Conservation (phyloP, 352 stramenopile species). For the Globisporangium echinulatum region DNA sequence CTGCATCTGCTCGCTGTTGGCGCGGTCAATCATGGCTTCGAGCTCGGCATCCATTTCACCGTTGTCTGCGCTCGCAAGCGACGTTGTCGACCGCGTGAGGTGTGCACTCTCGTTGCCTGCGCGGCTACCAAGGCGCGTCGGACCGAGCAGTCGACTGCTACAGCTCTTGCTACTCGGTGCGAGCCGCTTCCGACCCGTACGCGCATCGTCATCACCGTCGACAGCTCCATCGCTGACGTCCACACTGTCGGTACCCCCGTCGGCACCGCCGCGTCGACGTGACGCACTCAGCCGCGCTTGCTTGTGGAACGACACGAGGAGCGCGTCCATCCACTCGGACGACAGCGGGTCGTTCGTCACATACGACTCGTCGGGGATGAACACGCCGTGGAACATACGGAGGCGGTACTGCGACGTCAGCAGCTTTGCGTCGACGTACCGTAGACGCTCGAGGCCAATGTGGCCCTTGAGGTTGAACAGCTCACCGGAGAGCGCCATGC, state of each 20-base stretch:
- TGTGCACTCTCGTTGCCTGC: not conserved
- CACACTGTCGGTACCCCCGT: not conserved
- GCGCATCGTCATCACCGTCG: not conserved
- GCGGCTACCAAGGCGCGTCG: no score
- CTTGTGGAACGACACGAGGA: conserved; percentile 29
- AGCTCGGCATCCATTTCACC: conserved; percentile 70
- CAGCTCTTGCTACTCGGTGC: not conserved
- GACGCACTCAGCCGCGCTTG: conserved; percentile 10
- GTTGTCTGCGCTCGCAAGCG: conserved; percentile 28
- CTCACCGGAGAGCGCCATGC: conserved; percentile 71
- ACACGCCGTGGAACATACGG: conserved; percentile 61
- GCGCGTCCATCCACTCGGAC: conserved; percentile 80
- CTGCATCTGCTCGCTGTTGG: conserved; percentile 19
- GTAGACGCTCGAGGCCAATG: conserved; percentile 66
- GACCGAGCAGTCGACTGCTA: not conserved
- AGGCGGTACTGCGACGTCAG: conserved; percentile 57
- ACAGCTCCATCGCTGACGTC: no score
- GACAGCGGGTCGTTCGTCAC: conserved; percentile 55
- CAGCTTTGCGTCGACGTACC: conserved; percentile 66
- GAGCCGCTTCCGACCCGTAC: not conserved
- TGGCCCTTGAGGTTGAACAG: conserved; percentile 85
- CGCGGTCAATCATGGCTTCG: conserved; percentile 61
- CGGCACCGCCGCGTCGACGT: not conserved
- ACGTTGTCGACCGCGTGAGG: conserved; percentile 25
- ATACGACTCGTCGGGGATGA: conserved; percentile 63